Base-by-base conservation (phyloP, 2,329 filamentous ascomycete species). In the Aspergillus oerlinghausenensis region DNA sequence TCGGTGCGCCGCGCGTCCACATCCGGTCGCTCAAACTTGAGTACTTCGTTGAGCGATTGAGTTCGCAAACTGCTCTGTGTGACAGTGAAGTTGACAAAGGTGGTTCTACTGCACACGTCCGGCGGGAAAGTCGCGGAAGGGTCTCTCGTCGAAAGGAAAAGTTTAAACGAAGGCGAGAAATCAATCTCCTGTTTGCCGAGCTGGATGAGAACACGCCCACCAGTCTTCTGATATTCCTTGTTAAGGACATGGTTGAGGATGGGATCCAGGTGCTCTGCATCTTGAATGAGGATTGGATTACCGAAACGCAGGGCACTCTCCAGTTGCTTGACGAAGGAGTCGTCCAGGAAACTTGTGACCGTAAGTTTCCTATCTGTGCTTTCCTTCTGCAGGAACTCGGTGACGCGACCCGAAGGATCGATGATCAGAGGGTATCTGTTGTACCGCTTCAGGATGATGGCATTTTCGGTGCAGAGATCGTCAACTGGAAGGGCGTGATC, bases 1-100 rank as follows among this genome's bases (percentile, higher is more conserved):
- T 99, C 97, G 38, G 92, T 96, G 56, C 94, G 87, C 62, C 94
- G 86, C 79, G 97, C 92, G 71, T 99, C 94, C 19, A 99, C 92
- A 76, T 99, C 94, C 3, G 95, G 94, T 55, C 95, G 86, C 80
- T 99, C 94, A 14, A 92, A 96, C 75, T 97, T 97, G 69, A 99
- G 84, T 35, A 97, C 94, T 62, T 99, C 92, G 65, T 97, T 97
- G 64, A 99, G 85, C 1, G 94, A 97, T 75, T 99, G 94, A 1
- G 94, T 97, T 77, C 96, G 94, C 70, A 99, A 82, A 81, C 93
- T 97, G 83, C 94, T 97, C 78, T 97, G 93, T 4, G 94, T 99
- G 61, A 99, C 93, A 1, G 95, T 97, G 67, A 99, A 99, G 77
- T 99, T 99, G 82, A 99, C 94, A 76, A 99, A 96, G 0, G 95